Evolutionary conservation across 495 filamentous ascomycete species (phyloP).

Genomic region (Mytilinidion resinicola): DNA sequence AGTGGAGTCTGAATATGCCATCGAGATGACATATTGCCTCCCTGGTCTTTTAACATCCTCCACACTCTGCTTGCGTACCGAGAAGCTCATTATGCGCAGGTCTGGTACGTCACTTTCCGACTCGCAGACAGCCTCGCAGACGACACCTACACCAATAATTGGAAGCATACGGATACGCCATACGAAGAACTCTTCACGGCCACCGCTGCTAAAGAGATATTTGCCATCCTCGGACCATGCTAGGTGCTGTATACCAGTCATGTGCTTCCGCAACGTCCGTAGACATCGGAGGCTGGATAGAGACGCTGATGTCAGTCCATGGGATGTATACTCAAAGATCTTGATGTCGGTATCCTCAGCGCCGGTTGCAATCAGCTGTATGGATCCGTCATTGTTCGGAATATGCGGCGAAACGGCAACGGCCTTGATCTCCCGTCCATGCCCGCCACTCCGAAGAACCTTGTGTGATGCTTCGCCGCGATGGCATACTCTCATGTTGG

Average conservation of each 20-base stretch:
- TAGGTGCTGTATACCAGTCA: slow-evolving; percentile 75
- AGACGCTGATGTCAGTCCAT: slow-evolving; percentile 26
- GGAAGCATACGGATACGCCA: slow-evolving; percentile 62
- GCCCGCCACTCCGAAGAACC: slow-evolving; percentile 59
- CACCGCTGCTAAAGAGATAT: slow-evolving; percentile 77
- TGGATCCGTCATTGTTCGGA: background rate
- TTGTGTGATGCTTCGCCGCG: slow-evolving; percentile 45
- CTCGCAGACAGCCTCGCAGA: slow-evolving; percentile 57
- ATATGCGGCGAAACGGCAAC: slow-evolving; percentile 47
- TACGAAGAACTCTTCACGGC: slow-evolving; percentile 80
- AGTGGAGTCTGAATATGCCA: slow-evolving; percentile 75
- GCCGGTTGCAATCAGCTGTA: slow-evolving; percentile 63
- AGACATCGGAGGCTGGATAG: slow-evolving; percentile 44
- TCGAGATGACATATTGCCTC: slow-evolving; percentile 46
- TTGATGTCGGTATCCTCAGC: slow-evolving; percentile 85
- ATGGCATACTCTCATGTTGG: slow-evolving; percentile 46
- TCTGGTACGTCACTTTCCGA: slow-evolving; percentile 58
- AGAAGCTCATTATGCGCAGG: slow-evolving; percentile 72
- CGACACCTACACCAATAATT: slow-evolving; percentile 49
- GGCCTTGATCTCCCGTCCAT: slow-evolving; percentile 85
- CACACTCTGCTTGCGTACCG: slow-evolving; percentile 37
- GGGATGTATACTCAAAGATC: slow-evolving; percentile 46
- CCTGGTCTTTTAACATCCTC: too few species aligned
- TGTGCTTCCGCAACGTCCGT: slow-evolving; percentile 65
- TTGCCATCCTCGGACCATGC: slow-evolving; percentile 57